These are phyloP conservation scores for Aureobasidium leucospermi DNA, from an alignment of 2,329 filamentous ascomycete genomes.

Conservation along the genomic window DNA sequence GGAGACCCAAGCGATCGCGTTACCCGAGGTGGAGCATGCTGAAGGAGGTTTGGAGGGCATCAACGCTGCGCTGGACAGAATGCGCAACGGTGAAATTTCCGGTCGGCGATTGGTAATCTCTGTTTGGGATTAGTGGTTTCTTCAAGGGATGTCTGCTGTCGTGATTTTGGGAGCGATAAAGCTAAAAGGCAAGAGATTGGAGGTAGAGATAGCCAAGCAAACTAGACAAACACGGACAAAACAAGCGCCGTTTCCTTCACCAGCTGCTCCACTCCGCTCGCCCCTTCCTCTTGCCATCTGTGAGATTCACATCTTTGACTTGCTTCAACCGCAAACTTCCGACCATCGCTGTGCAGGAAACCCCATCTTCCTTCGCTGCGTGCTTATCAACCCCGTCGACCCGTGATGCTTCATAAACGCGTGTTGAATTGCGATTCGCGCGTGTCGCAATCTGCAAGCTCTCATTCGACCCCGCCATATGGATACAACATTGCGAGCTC, in stretches of 20 bases:
- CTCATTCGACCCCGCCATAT: not conserved
- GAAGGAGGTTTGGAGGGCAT: conserved; percentile 58
- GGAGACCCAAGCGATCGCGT: conserved; percentile 42
- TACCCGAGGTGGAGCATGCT: conserved; percentile 59
- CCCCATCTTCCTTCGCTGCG: no score
- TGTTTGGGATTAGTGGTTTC: conserved; percentile 5
- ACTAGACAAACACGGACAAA: not conserved
- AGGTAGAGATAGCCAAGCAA: not conserved
- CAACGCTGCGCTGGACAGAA: conserved; percentile 59
- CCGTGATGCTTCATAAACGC: not conserved
- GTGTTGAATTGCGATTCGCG: not conserved
- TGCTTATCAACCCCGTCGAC: not conserved
- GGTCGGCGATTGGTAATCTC: conserved; percentile 62
- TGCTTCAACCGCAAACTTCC: no score
- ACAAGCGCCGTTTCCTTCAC: not conserved
- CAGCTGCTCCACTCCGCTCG: not conserved
- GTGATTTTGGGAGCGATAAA: not conserved
- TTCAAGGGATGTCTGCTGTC: not conserved
- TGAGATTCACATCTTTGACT: not conserved
- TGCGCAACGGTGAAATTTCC: conserved; percentile 59
- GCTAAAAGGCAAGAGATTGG: not conserved
- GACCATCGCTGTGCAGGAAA: no score
- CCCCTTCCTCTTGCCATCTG: no score
- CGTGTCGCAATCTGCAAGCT: not conserved
- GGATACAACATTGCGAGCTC: not conserved